Evolutionary conservation across 257 asterid species (phyloP).

Genomic region (Datura wrightii): DNA sequence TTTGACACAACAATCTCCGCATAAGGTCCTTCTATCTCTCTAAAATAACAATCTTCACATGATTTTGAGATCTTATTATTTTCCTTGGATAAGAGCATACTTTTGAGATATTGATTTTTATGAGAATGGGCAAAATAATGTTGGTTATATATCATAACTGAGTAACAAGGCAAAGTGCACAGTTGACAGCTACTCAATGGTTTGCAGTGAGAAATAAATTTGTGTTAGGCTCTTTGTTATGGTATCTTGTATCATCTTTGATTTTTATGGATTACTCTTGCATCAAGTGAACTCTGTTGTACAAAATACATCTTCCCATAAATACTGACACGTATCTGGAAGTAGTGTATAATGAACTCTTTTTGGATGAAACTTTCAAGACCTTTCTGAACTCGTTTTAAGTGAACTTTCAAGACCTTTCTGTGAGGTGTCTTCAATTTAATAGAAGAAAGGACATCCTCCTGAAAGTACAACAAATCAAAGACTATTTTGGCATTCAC

Average conservation of each 20-base stretch:
- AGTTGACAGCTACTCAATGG: neutral
- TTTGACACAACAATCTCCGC: neutral
- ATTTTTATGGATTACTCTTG: neutral
- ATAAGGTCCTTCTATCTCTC: neutral
- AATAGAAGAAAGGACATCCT: neutral
- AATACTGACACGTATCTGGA: neutral
- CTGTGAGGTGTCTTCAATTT: neutral
- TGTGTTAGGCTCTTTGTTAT: neutral
- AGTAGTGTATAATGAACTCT: neutral
- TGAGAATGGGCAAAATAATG: neutral
- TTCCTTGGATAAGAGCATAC: neutral
- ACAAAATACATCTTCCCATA: neutral
- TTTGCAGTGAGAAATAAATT: neutral
- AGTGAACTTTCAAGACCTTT: neutral
- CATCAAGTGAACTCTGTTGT: neutral
- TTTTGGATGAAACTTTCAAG: neutral
- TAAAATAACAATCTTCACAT: neutral
- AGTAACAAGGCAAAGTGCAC: neutral
- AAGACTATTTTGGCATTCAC: neutral
- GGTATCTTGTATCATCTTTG: neutral
- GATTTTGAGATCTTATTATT: neutral
- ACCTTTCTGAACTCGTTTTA: neutral
- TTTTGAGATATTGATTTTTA: neutral
- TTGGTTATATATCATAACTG: neutral
- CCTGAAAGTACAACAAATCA: neutral